These are phyloP conservation scores for Symbiodinium pilosum DNA, from an alignment of 73 alveolate genomes.

Conservation along the genomic window DNA sequence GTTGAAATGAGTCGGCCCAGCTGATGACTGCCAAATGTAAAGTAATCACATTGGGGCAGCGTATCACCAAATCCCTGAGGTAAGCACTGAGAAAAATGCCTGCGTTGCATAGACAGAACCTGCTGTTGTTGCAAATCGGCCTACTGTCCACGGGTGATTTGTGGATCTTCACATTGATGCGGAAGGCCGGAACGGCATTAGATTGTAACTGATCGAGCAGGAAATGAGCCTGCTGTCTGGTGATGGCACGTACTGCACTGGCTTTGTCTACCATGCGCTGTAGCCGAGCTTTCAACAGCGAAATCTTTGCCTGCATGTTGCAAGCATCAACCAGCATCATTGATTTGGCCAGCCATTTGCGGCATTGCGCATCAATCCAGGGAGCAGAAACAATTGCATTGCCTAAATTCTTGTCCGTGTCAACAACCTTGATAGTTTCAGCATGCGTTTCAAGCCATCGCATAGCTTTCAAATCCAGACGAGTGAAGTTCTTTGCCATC, in stretches of 20 bases:
- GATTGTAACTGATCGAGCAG: not conserved
- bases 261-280: too few relatives aligned
- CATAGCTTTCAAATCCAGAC: not conserved
- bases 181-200: not conserved
- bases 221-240: not conserved
- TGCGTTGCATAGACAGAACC: not conserved
- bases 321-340: not conserved
- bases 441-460: not conserved
- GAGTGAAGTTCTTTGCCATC: not conserved
- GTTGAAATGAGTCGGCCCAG: not conserved
- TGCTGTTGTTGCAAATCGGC: not conserved
- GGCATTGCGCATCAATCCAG: not conserved
- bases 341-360: not conserved
- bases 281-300: too few relatives aligned
- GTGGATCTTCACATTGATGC: not conserved
- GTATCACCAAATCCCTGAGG: not conserved
- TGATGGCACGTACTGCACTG: not conserved
- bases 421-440: not conserved
- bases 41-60: not conserved
- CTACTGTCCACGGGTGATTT: not conserved
- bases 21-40: not conserved
- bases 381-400: not conserved
- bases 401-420: not conserved
- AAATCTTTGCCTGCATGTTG: too few relatives aligned
- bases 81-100: not conserved